These are phyloP conservation scores for Rubroshorea leprosula DNA, from an alignment of 345 rosid species.

Conservation along the genomic window DNA sequence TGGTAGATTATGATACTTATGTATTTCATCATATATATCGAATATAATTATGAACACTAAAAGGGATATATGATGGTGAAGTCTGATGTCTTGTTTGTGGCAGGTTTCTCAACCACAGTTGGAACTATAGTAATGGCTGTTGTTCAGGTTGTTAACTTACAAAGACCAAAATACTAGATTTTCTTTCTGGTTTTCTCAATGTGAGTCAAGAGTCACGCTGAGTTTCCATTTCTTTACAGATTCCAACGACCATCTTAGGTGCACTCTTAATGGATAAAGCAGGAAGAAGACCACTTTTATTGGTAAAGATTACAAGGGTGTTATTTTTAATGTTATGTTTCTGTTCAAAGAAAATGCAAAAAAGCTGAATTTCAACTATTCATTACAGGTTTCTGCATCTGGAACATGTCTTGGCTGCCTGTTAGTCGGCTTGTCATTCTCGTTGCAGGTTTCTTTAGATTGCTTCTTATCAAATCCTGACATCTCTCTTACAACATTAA, in stretches of 20 bases:
- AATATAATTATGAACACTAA: no score
- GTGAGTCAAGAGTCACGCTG: neutral
- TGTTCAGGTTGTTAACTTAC: constrained; percentile 9
- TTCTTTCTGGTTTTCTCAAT: neutral
- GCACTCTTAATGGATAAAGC: constrained; percentile 14
- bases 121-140: constrained; percentile 22
- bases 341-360: neutral
- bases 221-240: constrained; percentile 8
- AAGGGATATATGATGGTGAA: no score
- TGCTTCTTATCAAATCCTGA: neutral
- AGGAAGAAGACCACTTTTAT: constrained; percentile 30
- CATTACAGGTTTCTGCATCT: constrained; percentile 11
- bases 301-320: constrained; percentile 9
- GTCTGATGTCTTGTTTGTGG: neutral
- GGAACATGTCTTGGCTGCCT: constrained; percentile 19
- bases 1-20: neutral
- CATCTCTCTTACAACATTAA: no score
- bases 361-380: neutral
- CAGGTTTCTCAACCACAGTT: constrained; percentile 25
- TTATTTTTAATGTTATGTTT: neutral
- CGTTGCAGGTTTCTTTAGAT: constrained; percentile 11
- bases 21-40: neutral
- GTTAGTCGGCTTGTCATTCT: constrained; percentile 18
- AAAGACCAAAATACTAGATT: neutral
- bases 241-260: constrained; percentile 2